These are phyloP conservation scores for Candida andamanensis DNA, from an alignment of 805 yeast species.

Conservation along the genomic window DNA sequence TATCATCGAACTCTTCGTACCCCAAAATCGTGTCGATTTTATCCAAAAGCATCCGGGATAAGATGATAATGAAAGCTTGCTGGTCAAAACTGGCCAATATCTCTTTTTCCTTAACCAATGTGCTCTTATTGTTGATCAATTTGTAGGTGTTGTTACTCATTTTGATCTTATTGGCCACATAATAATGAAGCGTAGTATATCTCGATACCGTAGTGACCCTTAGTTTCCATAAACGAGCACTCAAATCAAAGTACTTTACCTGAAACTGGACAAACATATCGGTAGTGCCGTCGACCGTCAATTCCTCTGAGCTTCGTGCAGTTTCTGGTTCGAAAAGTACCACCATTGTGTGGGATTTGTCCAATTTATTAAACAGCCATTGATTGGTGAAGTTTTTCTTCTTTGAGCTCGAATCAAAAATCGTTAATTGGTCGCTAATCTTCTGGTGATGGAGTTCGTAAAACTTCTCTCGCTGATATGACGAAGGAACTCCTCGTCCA, in stretches of 20 bases:
- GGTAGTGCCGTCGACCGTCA: conserved; percentile 13
- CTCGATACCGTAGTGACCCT: conserved; percentile 26
- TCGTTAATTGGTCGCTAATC: conserved; percentile 28
- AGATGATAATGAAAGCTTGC: conserved; percentile 22
- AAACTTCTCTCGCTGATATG: conserved; percentile 20
- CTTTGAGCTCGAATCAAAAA: conserved; percentile 27
- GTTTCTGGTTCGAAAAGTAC: conserved; percentile 32
- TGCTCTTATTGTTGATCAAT: conserved; percentile 15
- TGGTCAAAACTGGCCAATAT: conserved; percentile 29
- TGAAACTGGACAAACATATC: conserved; percentile 30
- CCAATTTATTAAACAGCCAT: conserved; percentile 28
- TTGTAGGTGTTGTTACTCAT: conserved; percentile 12
- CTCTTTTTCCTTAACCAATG: conserved; percentile 21
- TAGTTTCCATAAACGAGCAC: conserved; percentile 16
- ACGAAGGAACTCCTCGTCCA: conserved; percentile 30
- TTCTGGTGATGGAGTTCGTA: conserved; percentile 19
- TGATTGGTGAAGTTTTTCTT: conserved; percentile 33
- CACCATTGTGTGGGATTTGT: conserved; percentile 19
- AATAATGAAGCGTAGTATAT: conserved; percentile 22
- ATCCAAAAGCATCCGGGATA: conserved; percentile 28
- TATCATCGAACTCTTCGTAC: conserved; percentile 25
- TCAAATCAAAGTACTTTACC: conserved; percentile 23
- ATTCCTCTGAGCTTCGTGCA: conserved; percentile 15
- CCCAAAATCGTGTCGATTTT: conserved; percentile 32
- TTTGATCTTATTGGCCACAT: conserved; percentile 12